Evolutionary conservation across 805 yeast species (phyloP), one percentile per base, ranked within the genome.

Genomic region (Ogataea angusta): DNA sequence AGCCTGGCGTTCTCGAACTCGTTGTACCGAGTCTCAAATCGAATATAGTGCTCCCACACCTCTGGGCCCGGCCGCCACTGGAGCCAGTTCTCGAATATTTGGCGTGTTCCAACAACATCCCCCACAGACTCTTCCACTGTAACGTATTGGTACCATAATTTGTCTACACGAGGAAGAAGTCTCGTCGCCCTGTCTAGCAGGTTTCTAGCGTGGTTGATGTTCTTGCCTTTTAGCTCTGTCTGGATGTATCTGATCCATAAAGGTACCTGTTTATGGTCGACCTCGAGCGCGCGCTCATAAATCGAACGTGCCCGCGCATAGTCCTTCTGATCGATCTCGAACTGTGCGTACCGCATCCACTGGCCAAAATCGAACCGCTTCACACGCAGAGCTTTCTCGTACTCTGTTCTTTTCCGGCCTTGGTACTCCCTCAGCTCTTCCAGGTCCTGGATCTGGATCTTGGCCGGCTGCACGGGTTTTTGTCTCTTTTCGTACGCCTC

Each of bases 321-420:
- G 54, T 91, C 95, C 45, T 79, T 82, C 51, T 86, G 91, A 5
- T 83, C 84, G 4, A 81, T 60, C 62, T 91, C 99, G 76, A 89
- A 87, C 43, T 75, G 76, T 0, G 96, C 98, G 60, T 91, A 93
- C 41, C 96, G 69, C 58, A 87, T 72, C 96, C 98, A 93, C 58
- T 89, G 95, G 2, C 87, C 83, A 54, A 76, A 71, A 54, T 88
- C 89, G 25, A 83, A 74, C 44, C 95, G 67, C 58, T 91, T 91
- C 50, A 93, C 74, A 51, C 93, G 78, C 38, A 93, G 64, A n/a
- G 90, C 95, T 49, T 81, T 81, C 63, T 93, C 98, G 58, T 70
- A 91, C 50, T 86, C 96, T 24, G 75, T 73, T 45, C 99, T 68
- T 51, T 85, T 87, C 18, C 89, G 68, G 18, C 83, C 72, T 58